A percentile compares a stretch with the other conserved stretches of the same genome.
phyloP scores from a whole-genome alignment of 345 rosid species.

The Salix viminalis region DNA sequence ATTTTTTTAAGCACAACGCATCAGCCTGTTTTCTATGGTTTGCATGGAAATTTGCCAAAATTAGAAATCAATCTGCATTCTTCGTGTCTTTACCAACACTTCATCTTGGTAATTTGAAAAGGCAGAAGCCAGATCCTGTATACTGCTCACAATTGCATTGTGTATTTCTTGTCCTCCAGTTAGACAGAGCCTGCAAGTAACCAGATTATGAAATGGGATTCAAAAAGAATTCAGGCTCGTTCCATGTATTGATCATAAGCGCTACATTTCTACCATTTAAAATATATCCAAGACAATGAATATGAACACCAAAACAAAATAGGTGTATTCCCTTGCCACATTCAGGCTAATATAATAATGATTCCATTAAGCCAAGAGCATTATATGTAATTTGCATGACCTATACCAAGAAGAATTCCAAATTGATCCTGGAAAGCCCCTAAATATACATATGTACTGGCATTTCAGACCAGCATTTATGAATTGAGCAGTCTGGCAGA shows the following conservation, averaged over 20 bases:
- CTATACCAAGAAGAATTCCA: background rate
- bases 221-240: constrained; percentile 3
- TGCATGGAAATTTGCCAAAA: background rate
- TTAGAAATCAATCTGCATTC: constrained; percentile 6
- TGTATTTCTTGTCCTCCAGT: constrained; percentile 96
- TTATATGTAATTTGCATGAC: background rate
- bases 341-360: background rate
- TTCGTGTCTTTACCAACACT: constrained; percentile 67
- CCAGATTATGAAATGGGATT: background rate
- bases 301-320: constrained; percentile 2
- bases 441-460: background rate
- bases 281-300: constrained; percentile 4
- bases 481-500: constrained; percentile 9
- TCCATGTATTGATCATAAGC: background rate
- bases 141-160: constrained; percentile 83
- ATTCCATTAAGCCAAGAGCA: background rate
- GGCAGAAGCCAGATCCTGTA: constrained; percentile 84
- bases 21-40: background rate
- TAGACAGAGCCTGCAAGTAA: constrained; percentile 60
- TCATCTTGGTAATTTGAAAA: constrained; percentile 82
- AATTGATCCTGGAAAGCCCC: background rate
- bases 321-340: background rate
- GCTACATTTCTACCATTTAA: background rate
- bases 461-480: constrained; percentile 3
- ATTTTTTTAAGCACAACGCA: background rate